Conservation (phyloP, 23 red algal genomes). For the Agarophyton chilense region DNA sequence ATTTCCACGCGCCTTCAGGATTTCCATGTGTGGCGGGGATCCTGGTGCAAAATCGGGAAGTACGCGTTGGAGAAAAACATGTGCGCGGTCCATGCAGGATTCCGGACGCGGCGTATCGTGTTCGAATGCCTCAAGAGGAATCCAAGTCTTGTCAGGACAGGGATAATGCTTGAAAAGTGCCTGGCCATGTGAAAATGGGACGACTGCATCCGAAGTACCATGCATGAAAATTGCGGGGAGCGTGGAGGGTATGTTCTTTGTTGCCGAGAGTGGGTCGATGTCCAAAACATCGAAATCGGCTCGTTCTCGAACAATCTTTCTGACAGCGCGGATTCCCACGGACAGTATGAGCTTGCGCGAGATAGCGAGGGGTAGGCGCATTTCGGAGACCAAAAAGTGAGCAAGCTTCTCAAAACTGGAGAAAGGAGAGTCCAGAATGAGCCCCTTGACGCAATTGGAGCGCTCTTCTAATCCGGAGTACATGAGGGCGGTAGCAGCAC, state of each 20-base stretch:
- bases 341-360: slow-evolving; percentile 70
- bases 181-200: slow-evolving; percentile 60
- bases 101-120: slow-evolving; percentile 71
- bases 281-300: slow-evolving; percentile 79
- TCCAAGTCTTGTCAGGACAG: slow-evolving; percentile 38
- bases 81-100: slow-evolving; percentile 48
- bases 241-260: slow-evolving; percentile 19
- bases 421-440: slow-evolving; percentile 76
- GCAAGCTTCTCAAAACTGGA: slow-evolving; percentile 86
- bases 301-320: slow-evolving; percentile 66
- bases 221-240: slow-evolving; percentile 76
- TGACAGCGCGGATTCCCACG: slow-evolving; percentile 72
- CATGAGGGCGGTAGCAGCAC: slow-evolving; percentile 87
- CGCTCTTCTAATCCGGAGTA: slow-evolving; percentile 59
- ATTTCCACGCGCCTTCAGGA: slow-evolving; percentile 69
- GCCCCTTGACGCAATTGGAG: slow-evolving; percentile 37
- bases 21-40: slow-evolving; percentile 38
- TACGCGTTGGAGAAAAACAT: slow-evolving; percentile 61
- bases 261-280: slow-evolving; percentile 71
- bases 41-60: neutral
- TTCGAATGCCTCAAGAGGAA: slow-evolving; percentile 49
- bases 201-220: slow-evolving; percentile 72
- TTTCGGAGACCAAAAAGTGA: slow-evolving; percentile 63
- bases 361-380: slow-evolving; percentile 60
- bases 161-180: slow-evolving; percentile 51